Base-by-base conservation (phyloP, 2,329 filamentous ascomycete genomes). In the Colletotrichum somersetense region DNA sequence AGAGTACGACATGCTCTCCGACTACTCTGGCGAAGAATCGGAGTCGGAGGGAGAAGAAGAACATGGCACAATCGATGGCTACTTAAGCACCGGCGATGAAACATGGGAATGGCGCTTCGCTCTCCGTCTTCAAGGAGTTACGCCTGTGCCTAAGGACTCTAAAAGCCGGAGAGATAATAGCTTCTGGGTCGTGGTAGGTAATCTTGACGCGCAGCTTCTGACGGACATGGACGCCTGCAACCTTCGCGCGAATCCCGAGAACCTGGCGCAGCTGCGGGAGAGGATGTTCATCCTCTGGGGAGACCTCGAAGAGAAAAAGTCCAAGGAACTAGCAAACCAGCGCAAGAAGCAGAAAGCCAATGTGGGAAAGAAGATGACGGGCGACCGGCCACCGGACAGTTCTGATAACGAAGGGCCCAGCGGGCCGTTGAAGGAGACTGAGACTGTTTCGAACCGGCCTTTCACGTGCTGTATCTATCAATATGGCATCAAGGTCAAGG, bases 71-170 rank as follows among this genome's bases (percentile, higher is more conserved):
- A 67, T 78, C 16, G 71, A 77, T 35, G 75, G 75, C 5, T 78
- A 77, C n/a, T 56, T 78, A 2, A 40, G 14, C 8, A 40, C n/a
- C 72, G 1, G 77, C 75, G 48, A 74, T 7, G 78, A 75, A 16
- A 77, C 80, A 10, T 97, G 94, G 93, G 91, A 96, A 80, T 98
- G 95, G 95, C 88, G 89, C 18, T 98, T 98, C 80, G 89, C 89
- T 30, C 85, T 98, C 33, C 85, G 92, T 16, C 88, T 98, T 1
- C 93, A 97, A 80, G 93, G 95, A 74, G 90, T 88, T 0, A 79
- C 82, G 42, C 78, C 82, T 76, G 55, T 74, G 75, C 42, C 67
- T 35, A 69, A 76, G 30, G 56, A 44, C 70, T 72, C 77, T 75
- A 77, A 80, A 18, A 86, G 83, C 18, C 78, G 86, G 8, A 58